Base-by-base conservation (phyloP, 2,329 filamentous ascomycete species). In the Dactylellina sp. region DNA sequence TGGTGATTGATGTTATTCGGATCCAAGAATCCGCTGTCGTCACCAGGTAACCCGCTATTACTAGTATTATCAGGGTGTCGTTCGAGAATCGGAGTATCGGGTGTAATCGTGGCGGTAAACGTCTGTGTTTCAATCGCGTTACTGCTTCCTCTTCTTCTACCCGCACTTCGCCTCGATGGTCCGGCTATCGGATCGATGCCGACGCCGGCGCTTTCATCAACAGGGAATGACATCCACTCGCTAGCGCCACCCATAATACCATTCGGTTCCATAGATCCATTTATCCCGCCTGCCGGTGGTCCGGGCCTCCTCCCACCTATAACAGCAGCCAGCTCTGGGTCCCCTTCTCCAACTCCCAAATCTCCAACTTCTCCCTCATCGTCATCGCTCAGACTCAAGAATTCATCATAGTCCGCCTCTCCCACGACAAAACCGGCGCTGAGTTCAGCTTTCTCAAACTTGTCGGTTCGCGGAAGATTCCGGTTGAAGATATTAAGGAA, bases 401-500 rank as follows among this genome's bases (percentile, higher is more conserved):
- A 74, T 35, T 74, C 70, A n/a, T 74, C 70, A 16, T 74, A 74
- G 14, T 74, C 70, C 4, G 61, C 70, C 14, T 74, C 70, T 7
- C 71, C 71, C 2, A 70, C 71, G 2, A 75, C 63, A 11, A 70
- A 75, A 4, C 71, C 71, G 2, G 60, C 55, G 42, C 56, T 68
- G n/a, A 64, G 18, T 9, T 68, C 64, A 1, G 61, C 71, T 28
- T 70, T 64, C 28, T 75, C 56, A 42, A 68, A 75, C 49, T 68
- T 75, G 56, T 75, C 71, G 2, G 71, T 63, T 14, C 71, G 50
- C 3, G 71, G 71, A 5, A 75, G 59, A 22, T 62, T 63, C 22
- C 64, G 40, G 25, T 70, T 75, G 14, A 75, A 68, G 9, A 75
- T 75, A 47, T 75, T 75, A 2, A 75, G 55, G 25, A 68, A 75